These are phyloP conservation scores for Plasmodium inui DNA, from an alignment of 169 alveolate genomes.

Conservation along the genomic window DNA sequence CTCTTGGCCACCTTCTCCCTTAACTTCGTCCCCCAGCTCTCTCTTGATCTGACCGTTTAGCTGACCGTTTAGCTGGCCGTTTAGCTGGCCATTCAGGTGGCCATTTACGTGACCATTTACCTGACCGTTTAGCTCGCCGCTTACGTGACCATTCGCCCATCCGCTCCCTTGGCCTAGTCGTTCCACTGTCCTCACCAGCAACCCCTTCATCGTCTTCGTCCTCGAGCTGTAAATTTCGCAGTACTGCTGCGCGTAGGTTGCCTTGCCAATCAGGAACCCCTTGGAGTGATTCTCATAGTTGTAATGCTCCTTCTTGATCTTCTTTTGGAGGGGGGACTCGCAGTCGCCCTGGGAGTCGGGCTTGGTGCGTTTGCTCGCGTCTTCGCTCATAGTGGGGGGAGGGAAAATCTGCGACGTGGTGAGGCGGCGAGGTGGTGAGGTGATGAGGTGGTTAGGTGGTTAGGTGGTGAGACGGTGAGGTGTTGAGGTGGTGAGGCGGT, in stretches of 20 bases:
- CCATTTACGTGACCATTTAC: neutral
- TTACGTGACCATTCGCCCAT: neutral
- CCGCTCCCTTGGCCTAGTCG: neutral
- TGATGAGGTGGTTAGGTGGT: no score
- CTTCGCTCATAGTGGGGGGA: constrained; percentile 3
- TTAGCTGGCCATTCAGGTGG: no score
- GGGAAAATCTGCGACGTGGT: neutral
- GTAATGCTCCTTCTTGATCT: constrained; percentile 29
- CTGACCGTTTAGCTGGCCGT: no score
- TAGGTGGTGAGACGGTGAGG: no score
- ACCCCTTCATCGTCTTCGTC: constrained; percentile 31
- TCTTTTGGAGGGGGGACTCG: constrained; percentile 35
- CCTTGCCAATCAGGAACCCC: constrained; percentile 16
- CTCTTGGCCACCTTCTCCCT: neutral
- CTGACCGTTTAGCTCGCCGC: no score
- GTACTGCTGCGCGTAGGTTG: constrained; percentile 68
- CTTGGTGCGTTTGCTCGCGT: neutral
- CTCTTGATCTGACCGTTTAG: neutral
- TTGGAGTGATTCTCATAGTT: constrained; percentile 32
- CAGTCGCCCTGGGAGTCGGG: neutral
- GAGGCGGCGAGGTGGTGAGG: no score
- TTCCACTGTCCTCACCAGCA: constrained; percentile 45
- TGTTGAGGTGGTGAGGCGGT: no score
- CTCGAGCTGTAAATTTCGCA: constrained; percentile 40
- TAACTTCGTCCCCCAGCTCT: neutral